Conservation (phyloP, 225 moss, liverwort and hornwort species). For the Physcomitrellopsis africana region DNA sequence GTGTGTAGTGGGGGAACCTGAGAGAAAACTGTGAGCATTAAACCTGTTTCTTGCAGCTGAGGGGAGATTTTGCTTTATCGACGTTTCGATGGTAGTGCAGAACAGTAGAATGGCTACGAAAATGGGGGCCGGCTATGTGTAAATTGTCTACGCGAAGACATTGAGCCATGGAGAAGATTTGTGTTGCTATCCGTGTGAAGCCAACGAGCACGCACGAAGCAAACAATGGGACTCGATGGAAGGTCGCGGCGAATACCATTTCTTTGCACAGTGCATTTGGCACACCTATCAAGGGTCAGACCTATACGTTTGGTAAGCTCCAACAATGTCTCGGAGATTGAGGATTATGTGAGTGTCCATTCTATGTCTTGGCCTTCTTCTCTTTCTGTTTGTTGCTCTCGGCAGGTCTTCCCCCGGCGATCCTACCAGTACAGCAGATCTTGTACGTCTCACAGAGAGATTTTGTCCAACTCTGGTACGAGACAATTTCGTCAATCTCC, state of each 20-base stretch:
- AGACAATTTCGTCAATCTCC: background rate
- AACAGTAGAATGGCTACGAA: slow-evolving; percentile 14
- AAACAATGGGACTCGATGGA: slow-evolving; percentile 62
- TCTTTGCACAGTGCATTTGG: slow-evolving; percentile 66
- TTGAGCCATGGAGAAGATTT: slow-evolving; percentile 78
- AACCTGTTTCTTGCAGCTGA: background rate
- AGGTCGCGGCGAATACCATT: slow-evolving; percentile 58
- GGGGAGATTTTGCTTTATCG: background rate
- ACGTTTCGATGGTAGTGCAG: background rate
- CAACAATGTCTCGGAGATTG: background rate
- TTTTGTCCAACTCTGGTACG: background rate
- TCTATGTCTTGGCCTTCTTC: background rate
- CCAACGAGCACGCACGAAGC: slow-evolving; percentile 58
- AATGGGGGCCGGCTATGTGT: slow-evolving; percentile 11
- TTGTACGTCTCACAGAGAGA: background rate
- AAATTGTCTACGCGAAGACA: slow-evolving; percentile 12
- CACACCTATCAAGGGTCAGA: slow-evolving; percentile 74
- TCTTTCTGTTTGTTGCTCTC: background rate
- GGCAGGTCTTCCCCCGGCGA: background rate
- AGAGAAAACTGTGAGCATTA: slow-evolving; percentile 20
- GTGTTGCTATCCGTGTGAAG: slow-evolving; percentile 82
- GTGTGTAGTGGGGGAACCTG: background rate
- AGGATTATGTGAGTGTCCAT: background rate
- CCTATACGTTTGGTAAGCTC: slow-evolving; percentile 71
- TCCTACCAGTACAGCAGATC: background rate